phyloP scores from a whole-genome alignment of 305 asterid species.

The Fraxinus paxiana region DNA sequence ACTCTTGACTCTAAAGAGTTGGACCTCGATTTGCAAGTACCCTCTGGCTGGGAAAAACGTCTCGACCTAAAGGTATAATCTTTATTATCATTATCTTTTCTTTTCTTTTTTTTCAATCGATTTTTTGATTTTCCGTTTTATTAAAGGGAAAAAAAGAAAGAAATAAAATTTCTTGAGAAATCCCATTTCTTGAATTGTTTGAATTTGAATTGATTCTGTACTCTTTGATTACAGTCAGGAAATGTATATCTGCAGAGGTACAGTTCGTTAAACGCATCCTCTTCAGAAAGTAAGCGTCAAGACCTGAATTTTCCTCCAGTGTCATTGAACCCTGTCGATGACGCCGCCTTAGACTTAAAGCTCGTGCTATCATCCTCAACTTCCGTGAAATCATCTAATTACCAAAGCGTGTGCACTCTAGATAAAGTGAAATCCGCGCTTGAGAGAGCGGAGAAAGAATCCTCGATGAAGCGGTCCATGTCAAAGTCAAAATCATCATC shows the following conservation, averaged over 20 bases:
- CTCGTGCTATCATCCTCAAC: constrained; percentile 38
- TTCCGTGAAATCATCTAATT: constrained; percentile 33
- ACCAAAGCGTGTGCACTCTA: constrained; percentile 80
- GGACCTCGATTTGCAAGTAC: constrained; percentile 54
- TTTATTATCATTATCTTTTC: not conserved
- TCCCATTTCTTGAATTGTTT: not conserved
- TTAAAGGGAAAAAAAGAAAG: no score
- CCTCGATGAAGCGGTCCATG: constrained; percentile 48
- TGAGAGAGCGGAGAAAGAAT: constrained; percentile 69
- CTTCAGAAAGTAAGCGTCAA: constrained; percentile 46
- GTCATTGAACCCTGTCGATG: constrained; percentile 42
- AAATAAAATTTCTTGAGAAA: not conserved
- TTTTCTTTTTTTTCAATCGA: no score
- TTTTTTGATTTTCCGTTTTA: not conserved
- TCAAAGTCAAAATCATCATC: constrained; percentile 63
- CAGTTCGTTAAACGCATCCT: constrained; percentile 47
- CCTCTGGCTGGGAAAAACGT: constrained; percentile 54
- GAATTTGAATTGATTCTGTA: not conserved
- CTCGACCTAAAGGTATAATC: constrained; percentile 42
- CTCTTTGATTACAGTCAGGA: constrained; percentile 36
- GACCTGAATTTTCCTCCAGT: constrained; percentile 74
- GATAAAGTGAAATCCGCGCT: constrained; percentile 87
- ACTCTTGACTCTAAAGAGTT: constrained; percentile 42
- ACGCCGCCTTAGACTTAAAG: constrained; percentile 57
- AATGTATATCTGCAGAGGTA: constrained; percentile 68